A percentile compares a stretch with the other conserved stretches of the same genome.
Evolutionary conservation across 108 stramenopile genomes (phyloP).

Genomic region (Stephanodiscus minutulus): DNA sequence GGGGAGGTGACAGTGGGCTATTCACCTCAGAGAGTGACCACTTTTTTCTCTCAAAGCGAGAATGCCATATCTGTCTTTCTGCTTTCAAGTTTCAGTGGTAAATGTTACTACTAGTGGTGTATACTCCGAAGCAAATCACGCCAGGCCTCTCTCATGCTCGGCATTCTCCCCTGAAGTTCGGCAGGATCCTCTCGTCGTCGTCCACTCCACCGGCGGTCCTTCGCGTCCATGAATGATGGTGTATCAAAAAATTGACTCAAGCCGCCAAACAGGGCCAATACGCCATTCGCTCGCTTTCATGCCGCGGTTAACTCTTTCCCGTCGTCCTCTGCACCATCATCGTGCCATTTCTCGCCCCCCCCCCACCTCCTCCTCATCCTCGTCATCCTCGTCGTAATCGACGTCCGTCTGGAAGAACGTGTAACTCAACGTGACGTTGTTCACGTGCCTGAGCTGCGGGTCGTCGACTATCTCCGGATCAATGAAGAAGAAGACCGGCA

Average conservation of each 20-base stretch:
- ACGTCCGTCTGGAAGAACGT: slow-evolving; percentile 98
- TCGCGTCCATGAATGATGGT: neutral
- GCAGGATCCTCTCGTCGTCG: no score
- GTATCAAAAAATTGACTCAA: no score
- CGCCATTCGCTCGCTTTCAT: neutral
- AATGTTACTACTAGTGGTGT: no score
- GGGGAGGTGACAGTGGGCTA: no score
- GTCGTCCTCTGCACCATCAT: neutral
- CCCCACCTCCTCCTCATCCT: slow-evolving; percentile 43
- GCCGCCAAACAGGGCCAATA: neutral
- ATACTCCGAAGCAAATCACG: no score
- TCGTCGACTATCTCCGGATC: slow-evolving; percentile 97
- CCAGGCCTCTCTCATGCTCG: no score
- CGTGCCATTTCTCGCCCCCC: neutral
- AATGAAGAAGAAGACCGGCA: slow-evolving; percentile 99
- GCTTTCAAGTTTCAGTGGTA: no score
- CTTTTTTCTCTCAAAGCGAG: no score
- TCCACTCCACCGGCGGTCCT: no score
- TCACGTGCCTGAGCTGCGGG: slow-evolving; percentile 87
- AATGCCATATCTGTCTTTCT: no score
- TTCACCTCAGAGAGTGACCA: no score
- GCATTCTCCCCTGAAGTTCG: no score
- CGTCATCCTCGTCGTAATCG: slow-evolving; percentile 86
- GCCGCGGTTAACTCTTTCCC: neutral
- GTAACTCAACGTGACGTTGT: slow-evolving; percentile 94